Conservation (phyloP, 73 alveolate species). For the Paraurostyla sp. region DNA sequence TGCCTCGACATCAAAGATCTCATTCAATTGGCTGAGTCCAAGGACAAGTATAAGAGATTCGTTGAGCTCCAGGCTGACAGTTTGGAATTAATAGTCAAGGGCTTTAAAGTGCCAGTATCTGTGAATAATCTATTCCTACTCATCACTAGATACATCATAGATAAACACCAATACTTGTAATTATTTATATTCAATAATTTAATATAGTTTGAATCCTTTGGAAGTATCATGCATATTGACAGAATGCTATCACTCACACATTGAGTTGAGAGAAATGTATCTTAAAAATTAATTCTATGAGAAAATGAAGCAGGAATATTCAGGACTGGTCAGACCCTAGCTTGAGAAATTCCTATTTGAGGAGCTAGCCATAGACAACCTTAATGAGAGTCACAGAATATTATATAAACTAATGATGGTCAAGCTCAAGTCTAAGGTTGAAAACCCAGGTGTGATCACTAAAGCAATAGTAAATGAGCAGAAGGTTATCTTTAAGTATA, state of each 20-base stretch:
- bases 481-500: constrained; percentile 29
- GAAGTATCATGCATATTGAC: constrained; percentile 27
- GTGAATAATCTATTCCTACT: background rate
- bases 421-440: constrained; percentile 26
- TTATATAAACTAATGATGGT: background rate
- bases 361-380: constrained; percentile 5
- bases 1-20: constrained; percentile 29
- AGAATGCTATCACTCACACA: constrained; percentile 35
- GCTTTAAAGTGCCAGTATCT: background rate
- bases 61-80: constrained; percentile 33
- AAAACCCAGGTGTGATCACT: constrained; percentile 16
- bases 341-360: constrained; percentile 14
- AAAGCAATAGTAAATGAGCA: constrained; percentile 27
- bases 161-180: constrained; percentile 24
- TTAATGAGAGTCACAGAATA: constrained; percentile 13
- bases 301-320: background rate
- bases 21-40: constrained; percentile 1
- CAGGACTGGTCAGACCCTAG: constrained; percentile 28
- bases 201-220: background rate
- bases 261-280: background rate
- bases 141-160: background rate
- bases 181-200: background rate
- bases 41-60: constrained; percentile 32
- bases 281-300: constrained; percentile 12
- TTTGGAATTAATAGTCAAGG: background rate